Percentiles rank a stretch among this genome's conserved stretches.
These are phyloP conservation scores for Diaporthe humulicola DNA, from an alignment of 2,329 filamentous ascomycete species.

Conservation along the genomic window DNA sequence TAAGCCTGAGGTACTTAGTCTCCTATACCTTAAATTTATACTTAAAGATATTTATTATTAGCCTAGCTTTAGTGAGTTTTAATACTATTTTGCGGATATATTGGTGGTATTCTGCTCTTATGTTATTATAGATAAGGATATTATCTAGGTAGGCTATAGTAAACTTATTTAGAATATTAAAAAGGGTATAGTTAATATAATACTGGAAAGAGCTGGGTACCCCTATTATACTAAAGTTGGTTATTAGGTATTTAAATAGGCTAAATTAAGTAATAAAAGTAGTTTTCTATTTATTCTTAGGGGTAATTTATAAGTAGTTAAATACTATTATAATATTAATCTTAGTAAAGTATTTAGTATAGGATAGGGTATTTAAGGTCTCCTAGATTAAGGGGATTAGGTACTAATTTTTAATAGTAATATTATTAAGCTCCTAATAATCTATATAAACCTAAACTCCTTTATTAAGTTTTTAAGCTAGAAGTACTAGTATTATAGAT, in stretches of 20 bases:
- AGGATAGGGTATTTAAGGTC: background rate
- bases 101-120: too few species aligned
- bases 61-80: background rate
- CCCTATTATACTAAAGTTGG: too few species aligned
- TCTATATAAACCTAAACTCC: background rate
- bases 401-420: background rate
- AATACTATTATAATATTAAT: background rate
- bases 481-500: background rate
- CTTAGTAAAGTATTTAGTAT: background rate
- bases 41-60: too few species aligned
- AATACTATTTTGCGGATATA: background rate
- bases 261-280: too few species aligned
- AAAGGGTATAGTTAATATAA: too few species aligned
- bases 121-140: background rate
- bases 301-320: too few species aligned
- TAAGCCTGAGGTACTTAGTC: too few species aligned
- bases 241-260: too few species aligned
- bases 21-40: too few species aligned
- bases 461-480: background rate
- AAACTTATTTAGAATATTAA: background rate
- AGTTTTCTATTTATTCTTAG: too few species aligned
- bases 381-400: background rate
- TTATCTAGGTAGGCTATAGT: background rate
- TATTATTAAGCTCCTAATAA: background rate
- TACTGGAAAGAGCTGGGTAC: too few species aligned